Conservation (phyloP, 805 yeast genomes). For the Wickerhamomyces silvicola region DNA sequence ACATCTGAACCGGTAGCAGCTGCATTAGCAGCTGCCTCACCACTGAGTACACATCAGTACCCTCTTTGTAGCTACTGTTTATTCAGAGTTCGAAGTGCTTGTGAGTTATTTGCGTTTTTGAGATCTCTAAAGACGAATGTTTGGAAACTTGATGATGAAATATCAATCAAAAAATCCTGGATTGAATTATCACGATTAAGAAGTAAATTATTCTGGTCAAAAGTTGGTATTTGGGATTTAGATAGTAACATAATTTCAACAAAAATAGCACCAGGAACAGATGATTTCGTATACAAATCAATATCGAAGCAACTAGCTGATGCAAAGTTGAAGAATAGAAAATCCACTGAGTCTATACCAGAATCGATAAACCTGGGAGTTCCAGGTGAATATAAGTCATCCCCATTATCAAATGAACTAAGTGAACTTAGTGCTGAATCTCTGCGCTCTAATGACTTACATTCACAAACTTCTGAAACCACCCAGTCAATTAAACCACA, state of each 20-base stretch:
- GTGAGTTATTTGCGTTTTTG: slow-evolving; percentile 76
- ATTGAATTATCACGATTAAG: slow-evolving; percentile 56
- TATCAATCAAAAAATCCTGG: slow-evolving; percentile 50
- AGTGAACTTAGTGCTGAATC: not conserved
- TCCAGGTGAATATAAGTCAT: slow-evolving; percentile 8
- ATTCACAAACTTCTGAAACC: not conserved
- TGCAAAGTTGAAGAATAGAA: slow-evolving; percentile 4
- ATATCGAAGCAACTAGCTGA: slow-evolving; percentile 2
- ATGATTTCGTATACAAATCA: slow-evolving; percentile 12
- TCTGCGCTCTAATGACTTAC: not conserved
- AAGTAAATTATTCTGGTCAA: slow-evolving; percentile 75
- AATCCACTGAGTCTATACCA: slow-evolving; percentile 12
- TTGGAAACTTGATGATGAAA: slow-evolving; percentile 49
- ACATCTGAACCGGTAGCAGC: slow-evolving; percentile 24
- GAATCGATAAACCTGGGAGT: slow-evolving; percentile 3
- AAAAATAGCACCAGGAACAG: slow-evolving; percentile 24
- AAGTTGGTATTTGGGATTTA: slow-evolving; percentile 71
- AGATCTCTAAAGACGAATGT: slow-evolving; percentile 52
- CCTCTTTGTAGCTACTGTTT: slow-evolving; percentile 82
- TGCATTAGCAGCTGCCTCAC: slow-evolving; percentile 10
- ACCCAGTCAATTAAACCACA: not conserved
- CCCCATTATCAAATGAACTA: slow-evolving; percentile 13
- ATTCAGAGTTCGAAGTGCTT: slow-evolving; percentile 67
- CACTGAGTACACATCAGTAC: slow-evolving; percentile 37
- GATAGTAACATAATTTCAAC: slow-evolving; percentile 27